Conservation (phyloP, 2,329 filamentous ascomycete species). For the Colletotrichum plurivorum region DNA sequence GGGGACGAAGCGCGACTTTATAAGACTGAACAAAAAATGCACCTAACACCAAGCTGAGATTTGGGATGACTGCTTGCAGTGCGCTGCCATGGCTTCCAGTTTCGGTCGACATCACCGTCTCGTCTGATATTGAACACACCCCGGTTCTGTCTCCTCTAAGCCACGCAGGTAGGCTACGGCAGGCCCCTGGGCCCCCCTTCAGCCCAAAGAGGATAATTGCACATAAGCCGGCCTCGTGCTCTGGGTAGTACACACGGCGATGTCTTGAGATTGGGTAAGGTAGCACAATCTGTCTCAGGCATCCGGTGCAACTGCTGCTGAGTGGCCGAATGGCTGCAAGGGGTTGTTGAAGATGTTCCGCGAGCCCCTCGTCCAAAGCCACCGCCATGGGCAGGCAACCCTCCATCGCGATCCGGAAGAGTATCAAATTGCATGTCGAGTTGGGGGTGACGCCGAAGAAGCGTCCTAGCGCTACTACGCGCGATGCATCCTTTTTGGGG, state of each 20-base stretch:
- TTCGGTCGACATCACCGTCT: conserved; percentile 33
- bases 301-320: conserved; percentile 18
- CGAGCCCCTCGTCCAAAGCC: conserved; percentile 25
- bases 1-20: conserved; percentile 29
- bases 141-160: conserved; percentile 9
- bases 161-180: conserved; percentile 6
- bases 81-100: conserved; percentile 13
- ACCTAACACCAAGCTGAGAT: conserved; percentile 2
- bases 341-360: conserved; percentile 2
- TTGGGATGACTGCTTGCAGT: conserved; percentile 13
- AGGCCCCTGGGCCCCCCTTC: not conserved
- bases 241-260: not conserved
- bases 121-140: conserved; percentile 34
- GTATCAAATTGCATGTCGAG: conserved; percentile 22
- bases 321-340: conserved; percentile 21
- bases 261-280: conserved; percentile 8
- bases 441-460: conserved; percentile 25
- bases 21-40: conserved; percentile 8
- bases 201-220: conserved; percentile 1
- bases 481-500: not conserved
- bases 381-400: conserved; percentile 27
- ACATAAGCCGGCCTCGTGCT: conserved; percentile 18
- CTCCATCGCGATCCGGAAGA: conserved; percentile 25
- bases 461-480: conserved; percentile 31
- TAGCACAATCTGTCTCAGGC: conserved; percentile 29